A percentile compares a stretch with the other conserved stretches of the same genome.
phyloP scores from a whole-genome alignment of 208 protist genomes.

The Trypanosoma melophagium region DNA sequence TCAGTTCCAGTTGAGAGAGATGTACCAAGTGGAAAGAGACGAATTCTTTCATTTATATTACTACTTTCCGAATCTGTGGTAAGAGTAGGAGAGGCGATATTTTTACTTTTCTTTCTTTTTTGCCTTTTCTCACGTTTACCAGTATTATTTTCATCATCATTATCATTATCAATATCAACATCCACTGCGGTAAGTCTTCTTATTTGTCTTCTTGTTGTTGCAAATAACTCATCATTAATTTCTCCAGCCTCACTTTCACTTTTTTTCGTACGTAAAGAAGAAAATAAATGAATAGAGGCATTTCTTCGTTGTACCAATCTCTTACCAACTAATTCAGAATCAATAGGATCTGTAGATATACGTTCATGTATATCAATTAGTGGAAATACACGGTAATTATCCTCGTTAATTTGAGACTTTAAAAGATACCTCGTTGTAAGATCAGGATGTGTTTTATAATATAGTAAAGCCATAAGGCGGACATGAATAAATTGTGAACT shows the following conservation, averaged over 20 bases:
- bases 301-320: background rate
- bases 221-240: background rate
- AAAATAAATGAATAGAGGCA: background rate
- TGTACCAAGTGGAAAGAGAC: too few species aligned
- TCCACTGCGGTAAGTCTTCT: background rate
- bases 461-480: slow-evolving; percentile 48
- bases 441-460: slow-evolving; percentile 51
- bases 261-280: background rate
- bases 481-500: slow-evolving; percentile 69
- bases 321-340: background rate
- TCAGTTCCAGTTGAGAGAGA: too few species aligned
- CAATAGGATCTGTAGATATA: slow-evolving; percentile 14
- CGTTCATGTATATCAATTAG: slow-evolving; percentile 30
- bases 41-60: too few species aligned
- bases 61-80: too few species aligned
- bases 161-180: slow-evolving; percentile 5
- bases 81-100: too few species aligned
- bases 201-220: background rate
- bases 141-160: background rate
- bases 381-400: slow-evolving; percentile 76
- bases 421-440: slow-evolving; percentile 44
- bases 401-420: slow-evolving; percentile 61
- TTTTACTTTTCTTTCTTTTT: too few species aligned
- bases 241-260: slow-evolving; percentile 1
- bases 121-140: background rate